These are phyloP conservation scores for Xenosphaeropsis pyriputrescens DNA, from an alignment of 2,329 filamentous ascomycete genomes.

Conservation along the genomic window DNA sequence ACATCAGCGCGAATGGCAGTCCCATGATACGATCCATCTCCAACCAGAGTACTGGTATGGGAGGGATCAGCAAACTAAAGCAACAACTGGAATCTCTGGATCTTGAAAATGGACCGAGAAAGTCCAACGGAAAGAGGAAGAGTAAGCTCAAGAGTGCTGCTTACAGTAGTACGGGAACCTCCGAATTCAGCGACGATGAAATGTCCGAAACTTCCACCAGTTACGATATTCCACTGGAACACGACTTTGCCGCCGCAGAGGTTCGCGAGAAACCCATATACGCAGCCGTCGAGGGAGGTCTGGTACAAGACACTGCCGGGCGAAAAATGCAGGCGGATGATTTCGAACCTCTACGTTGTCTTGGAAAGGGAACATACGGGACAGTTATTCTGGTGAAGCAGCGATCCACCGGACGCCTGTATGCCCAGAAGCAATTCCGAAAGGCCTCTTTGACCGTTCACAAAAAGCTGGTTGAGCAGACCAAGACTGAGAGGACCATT, in stretches of 20 bases:
- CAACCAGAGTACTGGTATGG: slow-evolving; percentile 29
- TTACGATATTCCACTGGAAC: slow-evolving; percentile 73
- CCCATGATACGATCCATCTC: slow-evolving; percentile 36
- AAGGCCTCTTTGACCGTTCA: slow-evolving; percentile 92
- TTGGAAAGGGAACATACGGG: slow-evolving; percentile 92
- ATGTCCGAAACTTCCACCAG: slow-evolving; percentile 56
- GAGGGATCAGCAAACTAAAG: slow-evolving; percentile 72
- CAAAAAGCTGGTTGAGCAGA: slow-evolving; percentile 92
- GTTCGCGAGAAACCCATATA: slow-evolving; percentile 23
- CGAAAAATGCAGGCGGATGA: slow-evolving; percentile 87
- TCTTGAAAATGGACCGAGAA: slow-evolving; percentile 32
- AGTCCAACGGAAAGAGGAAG: slow-evolving; percentile 38
- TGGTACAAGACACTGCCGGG: slow-evolving; percentile 26
- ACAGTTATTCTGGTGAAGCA: slow-evolving; percentile 93
- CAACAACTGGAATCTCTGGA: slow-evolving; percentile 67
- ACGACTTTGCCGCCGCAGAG: slow-evolving; percentile 69
- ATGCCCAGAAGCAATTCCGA: slow-evolving; percentile 96
- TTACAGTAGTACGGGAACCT: slow-evolving; percentile 23
- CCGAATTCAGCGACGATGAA: slow-evolving; percentile 37
- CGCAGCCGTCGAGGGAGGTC: slow-evolving; percentile 34
- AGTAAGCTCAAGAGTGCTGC: slow-evolving; percentile 44
- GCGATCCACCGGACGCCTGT: slow-evolving; percentile 71
- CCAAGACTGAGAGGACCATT: slow-evolving; percentile 89
- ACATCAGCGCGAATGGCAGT: slow-evolving; percentile 42
- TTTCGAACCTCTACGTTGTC: slow-evolving; percentile 79